phyloP scores from a whole-genome alignment of 2,329 filamentous ascomycete species.

The Talaromyces sp. region DNA sequence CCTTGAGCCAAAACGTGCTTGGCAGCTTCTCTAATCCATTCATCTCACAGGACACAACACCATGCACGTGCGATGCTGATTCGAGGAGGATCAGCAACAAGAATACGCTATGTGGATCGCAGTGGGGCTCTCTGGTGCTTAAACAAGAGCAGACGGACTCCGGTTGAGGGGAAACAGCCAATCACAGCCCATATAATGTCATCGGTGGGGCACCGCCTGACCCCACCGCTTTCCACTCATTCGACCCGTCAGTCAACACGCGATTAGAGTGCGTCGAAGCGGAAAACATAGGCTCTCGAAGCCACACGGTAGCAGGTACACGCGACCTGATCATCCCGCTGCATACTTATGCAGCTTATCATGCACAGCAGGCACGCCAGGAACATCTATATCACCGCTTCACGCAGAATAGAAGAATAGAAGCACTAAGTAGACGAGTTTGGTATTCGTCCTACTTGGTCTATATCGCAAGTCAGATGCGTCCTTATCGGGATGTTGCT shows the following conservation, averaged over 20 bases:
- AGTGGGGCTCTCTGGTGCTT: conserved; percentile 16
- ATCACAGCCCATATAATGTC: conserved; percentile 2
- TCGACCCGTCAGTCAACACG: background rate
- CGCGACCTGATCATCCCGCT: conserved; percentile 1
- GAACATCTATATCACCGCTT: background rate
- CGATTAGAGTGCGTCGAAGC: conserved; percentile 2
- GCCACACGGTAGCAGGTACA: conserved; percentile 7
- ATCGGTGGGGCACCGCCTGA: background rate
- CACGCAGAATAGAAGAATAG: no score
- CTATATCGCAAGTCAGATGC: background rate
- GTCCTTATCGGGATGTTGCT: background rate
- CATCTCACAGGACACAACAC: conserved; percentile 8
- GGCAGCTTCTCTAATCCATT: background rate
- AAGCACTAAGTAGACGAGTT: background rate
- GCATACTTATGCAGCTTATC: background rate
- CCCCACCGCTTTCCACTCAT: background rate
- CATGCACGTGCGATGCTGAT: conserved; percentile 28
- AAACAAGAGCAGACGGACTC: background rate
- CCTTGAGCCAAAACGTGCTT: conserved; percentile 28
- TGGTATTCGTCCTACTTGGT: background rate
- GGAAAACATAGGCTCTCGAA: conserved; percentile 10
- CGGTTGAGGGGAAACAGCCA: background rate
- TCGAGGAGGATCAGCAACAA: conserved; percentile 11
- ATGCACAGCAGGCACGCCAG: background rate
- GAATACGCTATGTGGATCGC: background rate